Base-by-base conservation (phyloP, 257 asterid genomes). In the Eustoma russellianum region DNA sequence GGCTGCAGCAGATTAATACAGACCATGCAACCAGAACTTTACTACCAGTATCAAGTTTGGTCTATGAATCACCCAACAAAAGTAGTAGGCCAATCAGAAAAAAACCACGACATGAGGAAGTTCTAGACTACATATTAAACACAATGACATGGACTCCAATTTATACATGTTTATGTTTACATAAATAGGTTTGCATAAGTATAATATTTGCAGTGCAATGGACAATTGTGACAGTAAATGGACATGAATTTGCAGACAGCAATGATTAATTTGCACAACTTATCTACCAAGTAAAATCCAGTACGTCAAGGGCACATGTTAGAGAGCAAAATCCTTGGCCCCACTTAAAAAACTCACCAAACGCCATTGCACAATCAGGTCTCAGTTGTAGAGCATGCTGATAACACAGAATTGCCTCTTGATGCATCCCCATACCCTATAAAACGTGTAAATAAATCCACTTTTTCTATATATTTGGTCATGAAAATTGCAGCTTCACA, bases 281-380 rank as follows among this genome's bases (percentile, higher is more conserved):
- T 24, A 24, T 24, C 30, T 24, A 24, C 30, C 30, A 24, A 24
- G 30, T 24, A 24, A 24, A 24, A 24, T 24, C 30, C 30, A 24
- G 30, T 24, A 24, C 30, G 30, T 24, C 30, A 24, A 24, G 30
- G 30, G 30, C 30, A 24, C 30, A 24, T n/a, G 30, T 24, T 24
- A 24, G 1, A 24, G 3, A 24, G 30, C 30, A 24, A 24, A 24
- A 24, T 24, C 30, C 3, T 2, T 24, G 30, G 30, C 30, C 30
- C n/a, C 30, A 13, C 57, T 44, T 17, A 30, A 53, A 57, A 28
- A 45, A 69, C 95, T 71, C 76, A 92, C 99, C 94, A 66, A 72
- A 92, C 55, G 97, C 93, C 97, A 88, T 83, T 35, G 99, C 83
- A 43, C 72, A 77, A 74, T 88, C 99, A 38, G 99, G 97, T 16